phyloP scores from a whole-genome alignment of 1,284 basidiomycete species.

The Rhodotorula sp. region DNA sequence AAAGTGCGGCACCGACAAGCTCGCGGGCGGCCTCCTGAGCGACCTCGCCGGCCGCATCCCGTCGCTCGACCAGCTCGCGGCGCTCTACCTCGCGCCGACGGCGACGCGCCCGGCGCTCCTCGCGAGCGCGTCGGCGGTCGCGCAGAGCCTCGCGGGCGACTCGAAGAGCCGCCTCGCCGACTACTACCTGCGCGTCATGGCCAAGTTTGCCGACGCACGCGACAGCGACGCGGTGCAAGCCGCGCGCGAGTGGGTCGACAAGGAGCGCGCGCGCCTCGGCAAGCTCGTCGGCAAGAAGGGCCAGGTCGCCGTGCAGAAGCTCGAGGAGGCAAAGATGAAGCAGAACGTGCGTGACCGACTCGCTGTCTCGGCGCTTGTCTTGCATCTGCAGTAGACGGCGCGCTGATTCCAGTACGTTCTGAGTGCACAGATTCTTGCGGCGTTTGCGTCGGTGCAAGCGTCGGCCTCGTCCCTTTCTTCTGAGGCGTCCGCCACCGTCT shows the following conservation, averaged over 20 bases:
- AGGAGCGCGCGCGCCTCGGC: slow-evolving; percentile 72
- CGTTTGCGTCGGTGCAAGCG: slow-evolving; percentile 12
- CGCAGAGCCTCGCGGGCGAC: slow-evolving; percentile 25
- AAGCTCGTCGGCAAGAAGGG: slow-evolving; percentile 65
- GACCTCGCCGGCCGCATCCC: slow-evolving; percentile 77
- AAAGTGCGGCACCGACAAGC: slow-evolving; percentile 81
- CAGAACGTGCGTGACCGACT: slow-evolving; percentile 59
- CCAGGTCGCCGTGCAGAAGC: slow-evolving; percentile 68
- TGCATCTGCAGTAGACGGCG: slow-evolving; percentile 57
- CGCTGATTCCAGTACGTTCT: slow-evolving; percentile 35
- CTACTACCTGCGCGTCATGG: slow-evolving; percentile 89
- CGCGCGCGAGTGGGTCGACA: slow-evolving; percentile 75
- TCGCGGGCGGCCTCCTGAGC: slow-evolving; percentile 75
- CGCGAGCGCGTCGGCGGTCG: slow-evolving; percentile 50
- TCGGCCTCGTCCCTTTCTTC: slow-evolving; percentile 8
- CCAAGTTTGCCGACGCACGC: slow-evolving; percentile 62
- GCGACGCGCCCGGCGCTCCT: slow-evolving; percentile 63
- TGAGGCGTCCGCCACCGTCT: neutral
- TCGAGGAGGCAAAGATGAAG: slow-evolving; percentile 93
- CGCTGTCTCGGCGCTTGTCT: neutral
- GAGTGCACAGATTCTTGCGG: slow-evolving; percentile 53
- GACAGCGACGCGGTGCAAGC: slow-evolving; percentile 55
- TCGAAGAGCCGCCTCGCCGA: slow-evolving; percentile 55
- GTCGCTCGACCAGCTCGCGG: slow-evolving; percentile 75
- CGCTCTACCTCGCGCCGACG: slow-evolving; percentile 69